Conservation (phyloP, 805 yeast species). For the Candida vaughaniae region DNA sequence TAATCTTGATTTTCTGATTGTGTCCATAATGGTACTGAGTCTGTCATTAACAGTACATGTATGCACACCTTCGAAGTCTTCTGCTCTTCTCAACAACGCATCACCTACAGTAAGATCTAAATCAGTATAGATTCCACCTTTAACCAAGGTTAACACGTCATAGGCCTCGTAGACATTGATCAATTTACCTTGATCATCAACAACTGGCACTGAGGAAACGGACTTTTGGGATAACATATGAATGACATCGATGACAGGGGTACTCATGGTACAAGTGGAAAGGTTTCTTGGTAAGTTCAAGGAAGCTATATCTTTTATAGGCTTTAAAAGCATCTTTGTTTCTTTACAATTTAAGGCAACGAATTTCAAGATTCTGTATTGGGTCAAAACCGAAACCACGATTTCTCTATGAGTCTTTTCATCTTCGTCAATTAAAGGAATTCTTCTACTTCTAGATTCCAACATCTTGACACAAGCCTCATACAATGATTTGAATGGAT, state of each 20-base stretch:
- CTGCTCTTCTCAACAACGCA: slow-evolving; percentile 88
- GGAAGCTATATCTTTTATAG: slow-evolving; percentile 67
- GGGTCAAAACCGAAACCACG: slow-evolving; percentile 92
- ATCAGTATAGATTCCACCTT: slow-evolving; percentile 92
- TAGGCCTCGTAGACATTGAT: slow-evolving; percentile 94
- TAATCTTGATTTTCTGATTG: slow-evolving; percentile 84
- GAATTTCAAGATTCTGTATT: slow-evolving; percentile 91
- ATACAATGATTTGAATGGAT: slow-evolving; percentile 84
- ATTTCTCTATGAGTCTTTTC: slow-evolving; percentile 90
- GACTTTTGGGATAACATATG: slow-evolving; percentile 72
- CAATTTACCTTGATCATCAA: slow-evolving; percentile 67
- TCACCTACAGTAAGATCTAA: slow-evolving; percentile 91
- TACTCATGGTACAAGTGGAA: slow-evolving; percentile 81
- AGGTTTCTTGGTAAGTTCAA: slow-evolving; percentile 54
- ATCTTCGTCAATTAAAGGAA: slow-evolving; percentile 92
- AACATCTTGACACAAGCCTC: slow-evolving; percentile 94
- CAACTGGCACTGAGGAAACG: slow-evolving; percentile 92
- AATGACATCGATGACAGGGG: slow-evolving; percentile 93
- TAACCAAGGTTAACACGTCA: slow-evolving; percentile 87
- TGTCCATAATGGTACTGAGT: slow-evolving; percentile 85
- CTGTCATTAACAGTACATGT: slow-evolving; percentile 90
- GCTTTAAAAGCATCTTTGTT: slow-evolving; percentile 76
- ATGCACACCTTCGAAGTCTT: slow-evolving; percentile 96
- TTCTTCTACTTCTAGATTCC: slow-evolving; percentile 83
- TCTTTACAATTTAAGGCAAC: slow-evolving; percentile 96